Base-by-base conservation (phyloP, 257 asterid species). In the Solanum pinnatisectum region DNA sequence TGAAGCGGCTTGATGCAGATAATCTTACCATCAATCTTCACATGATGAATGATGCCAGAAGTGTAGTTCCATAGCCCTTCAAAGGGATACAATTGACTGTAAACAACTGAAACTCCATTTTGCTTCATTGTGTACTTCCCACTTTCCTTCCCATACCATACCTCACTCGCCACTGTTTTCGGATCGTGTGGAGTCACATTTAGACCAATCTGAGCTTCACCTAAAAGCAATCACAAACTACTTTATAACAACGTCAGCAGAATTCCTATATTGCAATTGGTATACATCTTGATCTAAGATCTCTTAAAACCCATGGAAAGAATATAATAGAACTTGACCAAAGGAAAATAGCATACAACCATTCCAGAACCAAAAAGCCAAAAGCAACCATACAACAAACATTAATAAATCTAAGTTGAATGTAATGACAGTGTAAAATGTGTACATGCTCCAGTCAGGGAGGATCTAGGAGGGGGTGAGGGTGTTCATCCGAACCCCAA, bases 21-120 rank as follows among this genome's bases (percentile, higher is more conserved):
- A 89, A 77, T 8, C 87, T 77, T 94, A 96, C 98, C 98, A 72
- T 93, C 93, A 90, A 95, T 90, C 49, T 90, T 93, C 35, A 94
- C 99, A 86, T 96, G 99, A 90, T 96, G 99, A 85, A 96, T 92
- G 40, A 94, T 93, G 85, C 93, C 96, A 73, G 99, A 96, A 49
- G 96, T 95, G 94, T 94, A 95, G 91, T 96, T 96, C 97, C 89
- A 89, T 22, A 96, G 96, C 16, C 98, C 99, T 67, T 94, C 95
- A 89, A 91, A 96, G 23, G 98, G 95, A 92, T 96, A 96, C 78
- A 94, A 86, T 92, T 96, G 99, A 89, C 88, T 93, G 39, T 95
- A 96, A 90, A 95, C 90, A 49, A 91, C 30, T 12, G 99, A 94
- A 76, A 79, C 89, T 85, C 99, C 99, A 35, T 87, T 89, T 77